A percentile compares a stretch with the other conserved stretches of the same genome.
phyloP scores from a whole-genome alignment of 176 grass and related monocot genomes.

The Tuctoria greenei region DNA sequence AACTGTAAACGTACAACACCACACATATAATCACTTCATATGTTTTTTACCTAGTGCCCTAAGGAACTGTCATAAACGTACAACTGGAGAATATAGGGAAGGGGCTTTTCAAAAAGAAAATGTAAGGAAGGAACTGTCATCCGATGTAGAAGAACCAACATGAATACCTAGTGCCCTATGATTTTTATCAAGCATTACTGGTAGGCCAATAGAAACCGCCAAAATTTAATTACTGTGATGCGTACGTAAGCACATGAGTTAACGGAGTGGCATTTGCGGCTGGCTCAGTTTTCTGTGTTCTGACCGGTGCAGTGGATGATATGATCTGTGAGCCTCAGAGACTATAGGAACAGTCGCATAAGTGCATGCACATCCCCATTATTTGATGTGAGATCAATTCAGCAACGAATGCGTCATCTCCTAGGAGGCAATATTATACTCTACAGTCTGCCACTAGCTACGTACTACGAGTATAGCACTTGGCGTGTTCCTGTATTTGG shows the following conservation, averaged over 20 bases:
- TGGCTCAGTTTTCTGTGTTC: conserved; percentile 36
- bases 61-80: too few species aligned
- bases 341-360: conserved; percentile 50
- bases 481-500: conserved; percentile 31
- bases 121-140: too few species aligned
- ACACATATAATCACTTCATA: conserved; percentile 35
- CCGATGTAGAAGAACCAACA: conserved; percentile 23
- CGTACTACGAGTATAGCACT: not conserved
- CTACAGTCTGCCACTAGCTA: not conserved
- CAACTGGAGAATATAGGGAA: not conserved
- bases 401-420: conserved; percentile 28
- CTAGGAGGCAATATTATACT: conserved; percentile 31
- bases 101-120: too few species aligned
- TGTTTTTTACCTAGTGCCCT: too few species aligned
- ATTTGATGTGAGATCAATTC: conserved; percentile 60
- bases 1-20: not conserved
- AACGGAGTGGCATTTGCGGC: conserved; percentile 6
- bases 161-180: not conserved
- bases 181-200: conserved; percentile 11
- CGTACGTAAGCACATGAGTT: conserved; percentile 8
- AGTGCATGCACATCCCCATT: conserved; percentile 28
- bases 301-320: conserved; percentile 51
- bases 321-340: conserved; percentile 52
- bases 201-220: not conserved
- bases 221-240: too few species aligned